Evolutionary conservation across 1,284 basidiomycete species (phyloP).

Genomic region (Schizophyllum commune): DNA sequence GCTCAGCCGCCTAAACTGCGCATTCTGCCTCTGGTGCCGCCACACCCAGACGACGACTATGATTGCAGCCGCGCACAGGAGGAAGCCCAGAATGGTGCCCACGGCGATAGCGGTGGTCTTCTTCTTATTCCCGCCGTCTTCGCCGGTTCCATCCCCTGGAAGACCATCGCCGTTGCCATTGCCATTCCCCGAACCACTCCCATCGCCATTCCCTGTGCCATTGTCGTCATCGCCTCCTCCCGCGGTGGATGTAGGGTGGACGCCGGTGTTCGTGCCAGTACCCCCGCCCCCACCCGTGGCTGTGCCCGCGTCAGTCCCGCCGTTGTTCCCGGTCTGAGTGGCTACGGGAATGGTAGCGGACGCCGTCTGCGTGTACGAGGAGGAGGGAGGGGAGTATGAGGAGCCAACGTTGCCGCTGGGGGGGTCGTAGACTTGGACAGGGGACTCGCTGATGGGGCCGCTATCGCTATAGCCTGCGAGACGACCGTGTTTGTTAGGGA

Average conservation of each 20-base stretch:
- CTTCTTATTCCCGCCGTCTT: conserved; percentile 16
- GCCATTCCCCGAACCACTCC: conserved; percentile 11
- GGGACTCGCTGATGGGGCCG: conserved; percentile 39
- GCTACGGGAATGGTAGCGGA: conserved; percentile 28
- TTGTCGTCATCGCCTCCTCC: conserved; percentile 9
- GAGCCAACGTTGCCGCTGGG: conserved; percentile 24
- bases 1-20: conserved; percentile 38
- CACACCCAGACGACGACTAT: conserved; percentile 32
- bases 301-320: conserved; percentile 3
- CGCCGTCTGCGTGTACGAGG: conserved; percentile 23
- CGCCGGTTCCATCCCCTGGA: neutral
- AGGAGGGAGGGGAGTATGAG: conserved; percentile 33
- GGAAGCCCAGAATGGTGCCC: conserved; percentile 45
- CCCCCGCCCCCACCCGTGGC: neutral
- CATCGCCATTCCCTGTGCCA: conserved; percentile 13
- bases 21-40: conserved; percentile 24
- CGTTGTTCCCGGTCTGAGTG: conserved; percentile 7
- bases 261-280: conserved; percentile 10
- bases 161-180: neutral
- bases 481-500: too few species aligned
- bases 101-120: conserved; percentile 43
- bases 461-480: conserved; percentile 47
- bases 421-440: conserved; percentile 46
- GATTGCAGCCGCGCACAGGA: conserved; percentile 39
- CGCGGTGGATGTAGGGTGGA: conserved; percentile 18